phyloP scores from a whole-genome alignment of 306 rosid species.

The Inga laurina region DNA sequence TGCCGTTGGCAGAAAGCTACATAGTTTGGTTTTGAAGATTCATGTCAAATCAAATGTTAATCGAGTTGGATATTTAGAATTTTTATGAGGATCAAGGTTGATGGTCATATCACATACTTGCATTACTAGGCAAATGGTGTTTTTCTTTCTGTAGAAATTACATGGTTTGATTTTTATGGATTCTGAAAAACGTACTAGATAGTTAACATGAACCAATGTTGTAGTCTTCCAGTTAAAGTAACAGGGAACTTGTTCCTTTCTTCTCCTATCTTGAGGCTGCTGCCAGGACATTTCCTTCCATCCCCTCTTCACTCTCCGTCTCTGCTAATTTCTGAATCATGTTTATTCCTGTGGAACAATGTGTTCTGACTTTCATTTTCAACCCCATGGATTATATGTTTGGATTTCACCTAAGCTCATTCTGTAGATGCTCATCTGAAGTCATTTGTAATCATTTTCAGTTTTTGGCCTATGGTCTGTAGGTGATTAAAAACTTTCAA shows the following conservation, averaged over 20 bases:
- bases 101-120: not conserved
- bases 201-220: conserved; percentile 7
- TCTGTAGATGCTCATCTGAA: conserved; percentile 25
- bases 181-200: not conserved
- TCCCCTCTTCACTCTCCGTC: not conserved
- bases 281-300: not conserved
- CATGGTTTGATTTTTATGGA: not conserved
- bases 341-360: conserved; percentile 1
- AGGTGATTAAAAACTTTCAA: conserved; percentile 79
- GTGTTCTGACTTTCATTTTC: conserved; percentile 20
- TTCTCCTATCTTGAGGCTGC: not conserved
- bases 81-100: not conserved
- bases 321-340: conserved; percentile 22
- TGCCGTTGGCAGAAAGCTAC: not conserved
- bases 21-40: not conserved
- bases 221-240: conserved; percentile 6
- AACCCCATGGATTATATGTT: conserved; percentile 16
- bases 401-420: conserved; percentile 18
- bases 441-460: conserved; percentile 29
- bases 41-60: not conserved
- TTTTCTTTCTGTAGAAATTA: not conserved
- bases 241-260: not conserved
- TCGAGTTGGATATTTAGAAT: not conserved
- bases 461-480: conserved; percentile 29
- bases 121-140: not conserved